These are phyloP conservation scores for Penicillium flavigenum DNA, from an alignment of 495 filamentous ascomycete species.

Conservation along the genomic window DNA sequence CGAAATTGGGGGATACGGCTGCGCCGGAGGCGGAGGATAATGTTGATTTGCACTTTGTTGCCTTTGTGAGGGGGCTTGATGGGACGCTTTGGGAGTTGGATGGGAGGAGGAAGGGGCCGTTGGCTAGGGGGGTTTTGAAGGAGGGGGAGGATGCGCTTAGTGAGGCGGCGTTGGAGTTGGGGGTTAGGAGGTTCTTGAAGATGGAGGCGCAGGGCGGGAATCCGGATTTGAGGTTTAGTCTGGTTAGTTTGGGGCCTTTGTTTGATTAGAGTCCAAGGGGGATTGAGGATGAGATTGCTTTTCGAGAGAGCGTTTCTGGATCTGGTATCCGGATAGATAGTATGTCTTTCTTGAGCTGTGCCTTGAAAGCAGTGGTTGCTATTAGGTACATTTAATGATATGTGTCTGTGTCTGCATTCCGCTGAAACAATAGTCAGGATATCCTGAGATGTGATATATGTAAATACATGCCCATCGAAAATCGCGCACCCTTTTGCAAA, in stretches of 20 bases:
- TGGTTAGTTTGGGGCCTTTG: constrained; percentile 65
- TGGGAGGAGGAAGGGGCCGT: constrained; percentile 69
- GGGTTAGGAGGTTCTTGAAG: constrained; percentile 60
- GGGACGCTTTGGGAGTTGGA: constrained; percentile 83
- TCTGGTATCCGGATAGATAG: neutral
- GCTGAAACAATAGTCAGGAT: neutral
- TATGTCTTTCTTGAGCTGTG: neutral
- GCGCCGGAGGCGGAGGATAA: constrained; percentile 67
- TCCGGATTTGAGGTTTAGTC: constrained; percentile 72
- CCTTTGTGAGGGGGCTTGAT: constrained; percentile 73
- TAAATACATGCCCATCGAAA: neutral
- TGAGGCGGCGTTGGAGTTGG: constrained; percentile 62
- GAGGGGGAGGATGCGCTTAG: constrained; percentile 66
- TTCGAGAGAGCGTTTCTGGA: neutral
- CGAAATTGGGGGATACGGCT: constrained; percentile 66
- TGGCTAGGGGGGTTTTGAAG: constrained; percentile 56
- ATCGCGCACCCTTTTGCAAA: neutral
- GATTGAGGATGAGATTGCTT: neutral
- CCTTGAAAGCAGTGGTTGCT: neutral
- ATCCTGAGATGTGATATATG: neutral
- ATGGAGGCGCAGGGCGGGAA: constrained; percentile 54
- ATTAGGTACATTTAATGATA: neutral
- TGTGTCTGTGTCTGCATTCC: neutral
- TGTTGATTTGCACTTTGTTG: constrained; percentile 80
- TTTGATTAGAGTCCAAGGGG: constrained; percentile 49